Evolutionary conservation across 371 early-diverging fungal species (phyloP).

Genomic region (Scutellospora calospora): DNA sequence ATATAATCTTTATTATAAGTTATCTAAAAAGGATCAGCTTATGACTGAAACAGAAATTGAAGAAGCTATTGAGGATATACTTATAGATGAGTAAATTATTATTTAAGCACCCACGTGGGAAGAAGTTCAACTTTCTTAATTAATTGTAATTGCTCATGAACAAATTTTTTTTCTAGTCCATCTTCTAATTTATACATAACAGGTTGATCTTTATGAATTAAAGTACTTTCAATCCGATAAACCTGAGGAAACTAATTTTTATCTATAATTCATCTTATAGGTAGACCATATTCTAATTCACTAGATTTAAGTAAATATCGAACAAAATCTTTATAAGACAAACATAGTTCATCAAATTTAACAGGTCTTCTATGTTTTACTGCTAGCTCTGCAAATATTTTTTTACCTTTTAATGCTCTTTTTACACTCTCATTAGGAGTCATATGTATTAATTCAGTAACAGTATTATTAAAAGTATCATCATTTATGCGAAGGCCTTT

Average conservation of each 20-base stretch:
- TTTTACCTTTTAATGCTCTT: constrained; percentile 32
- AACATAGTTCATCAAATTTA: constrained; percentile 6
- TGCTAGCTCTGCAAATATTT: constrained; percentile 21
- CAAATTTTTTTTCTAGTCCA: no score
- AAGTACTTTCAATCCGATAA: constrained; percentile 14
- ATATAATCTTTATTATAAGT: constrained; percentile 2
- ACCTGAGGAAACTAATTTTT: constrained; percentile 10
- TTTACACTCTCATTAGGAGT: constrained; percentile 23
- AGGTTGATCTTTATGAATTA: constrained; percentile 35
- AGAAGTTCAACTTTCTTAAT: no score
- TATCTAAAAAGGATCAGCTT: constrained; percentile 18
- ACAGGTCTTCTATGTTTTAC: constrained; percentile 19
- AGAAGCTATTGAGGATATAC: constrained; percentile 1
- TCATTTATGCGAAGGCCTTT: constrained; percentile 2
- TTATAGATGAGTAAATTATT: constrained; percentile 13
- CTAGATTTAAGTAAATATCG: constrained; percentile 28
- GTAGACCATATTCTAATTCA: constrained; percentile 32
- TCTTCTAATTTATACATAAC: constrained; percentile 13
- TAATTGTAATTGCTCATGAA: no score
- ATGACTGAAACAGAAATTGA: constrained; percentile 25
- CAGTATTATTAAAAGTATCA: constrained; percentile 22
- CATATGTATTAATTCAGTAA: constrained; percentile 23
- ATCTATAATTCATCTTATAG: not conserved
- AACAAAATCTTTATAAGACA: constrained; percentile 28
- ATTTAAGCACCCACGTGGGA: no score